These are phyloP conservation scores for Trichoderma sp. DNA, from an alignment of 2,329 filamentous ascomycete genomes.

Conservation along the genomic window DNA sequence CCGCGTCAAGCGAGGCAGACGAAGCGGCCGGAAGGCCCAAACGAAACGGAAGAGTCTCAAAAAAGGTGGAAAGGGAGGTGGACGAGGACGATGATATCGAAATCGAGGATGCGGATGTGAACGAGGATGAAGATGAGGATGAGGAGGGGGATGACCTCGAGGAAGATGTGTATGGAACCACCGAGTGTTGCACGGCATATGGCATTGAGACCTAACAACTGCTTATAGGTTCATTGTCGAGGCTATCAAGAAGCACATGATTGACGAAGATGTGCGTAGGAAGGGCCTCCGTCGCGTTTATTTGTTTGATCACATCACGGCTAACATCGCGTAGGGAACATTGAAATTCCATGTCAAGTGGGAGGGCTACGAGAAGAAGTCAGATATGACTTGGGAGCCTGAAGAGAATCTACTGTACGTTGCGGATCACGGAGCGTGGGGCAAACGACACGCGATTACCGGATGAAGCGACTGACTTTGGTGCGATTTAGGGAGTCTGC, in stretches of 20 bases:
- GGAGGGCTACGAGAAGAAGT: conserved; percentile 70
- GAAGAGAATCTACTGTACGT: conserved; percentile 56
- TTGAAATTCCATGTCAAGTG: conserved; percentile 73
- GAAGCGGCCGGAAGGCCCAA: conserved; percentile 12
- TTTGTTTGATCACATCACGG: background rate
- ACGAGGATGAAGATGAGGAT: conserved; percentile 31
- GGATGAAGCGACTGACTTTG: background rate
- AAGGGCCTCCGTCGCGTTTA: background rate
- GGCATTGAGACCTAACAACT: background rate
- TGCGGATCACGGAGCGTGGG: background rate
- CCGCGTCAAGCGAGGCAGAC: conserved; percentile 24
- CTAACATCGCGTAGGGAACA: conserved; percentile 39
- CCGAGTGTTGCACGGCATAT: conserved; percentile 27
- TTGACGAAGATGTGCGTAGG: conserved; percentile 51
- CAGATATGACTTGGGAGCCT: conserved; percentile 76
- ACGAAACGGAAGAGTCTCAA: background rate
- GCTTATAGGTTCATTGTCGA: conserved; percentile 68
- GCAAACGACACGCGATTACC: background rate
- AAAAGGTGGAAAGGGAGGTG: background rate
- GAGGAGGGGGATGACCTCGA: conserved; percentile 36
- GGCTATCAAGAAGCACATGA: conserved; percentile 64
- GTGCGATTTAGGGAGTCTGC: conserved; percentile 48
- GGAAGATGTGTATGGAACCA: conserved; percentile 41
- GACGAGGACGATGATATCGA: background rate
- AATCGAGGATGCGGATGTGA: conserved; percentile 24